These are phyloP conservation scores for Pythium volutum DNA, from an alignment of 352 stramenopile species.

Conservation along the genomic window DNA sequence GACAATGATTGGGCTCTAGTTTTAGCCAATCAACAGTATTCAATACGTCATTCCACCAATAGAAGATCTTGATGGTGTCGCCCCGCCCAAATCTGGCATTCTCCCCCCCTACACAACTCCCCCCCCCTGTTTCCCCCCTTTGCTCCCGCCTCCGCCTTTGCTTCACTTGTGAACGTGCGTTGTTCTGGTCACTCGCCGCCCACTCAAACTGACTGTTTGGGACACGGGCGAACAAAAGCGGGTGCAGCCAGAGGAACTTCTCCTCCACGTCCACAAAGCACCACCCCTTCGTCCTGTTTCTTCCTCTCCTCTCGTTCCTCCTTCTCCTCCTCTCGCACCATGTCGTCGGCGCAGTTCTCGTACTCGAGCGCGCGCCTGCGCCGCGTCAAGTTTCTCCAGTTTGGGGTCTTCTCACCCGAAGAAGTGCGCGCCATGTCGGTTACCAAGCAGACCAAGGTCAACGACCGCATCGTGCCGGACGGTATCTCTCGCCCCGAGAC, in stretches of 20 bases:
- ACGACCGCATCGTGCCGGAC: slow-evolving; percentile 94
- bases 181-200: slow-evolving; percentile 44
- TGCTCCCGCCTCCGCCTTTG: slow-evolving; percentile 8
- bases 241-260: not conserved
- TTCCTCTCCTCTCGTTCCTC: not conserved
- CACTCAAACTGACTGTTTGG: slow-evolving; percentile 10
- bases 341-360: slow-evolving; percentile 92
- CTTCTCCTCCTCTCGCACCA: slow-evolving; percentile 15
- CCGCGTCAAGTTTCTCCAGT: slow-evolving; percentile 97
- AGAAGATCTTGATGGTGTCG: not conserved
- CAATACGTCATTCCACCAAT: not conserved
- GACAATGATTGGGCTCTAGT: not conserved
- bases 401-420: slow-evolving; percentile 97
- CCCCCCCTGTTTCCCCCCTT: slow-evolving; percentile 7
- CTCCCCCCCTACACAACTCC: slow-evolving; percentile 17
- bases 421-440: slow-evolving; percentile 97
- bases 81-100: not conserved
- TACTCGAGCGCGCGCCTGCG: slow-evolving; percentile 94
- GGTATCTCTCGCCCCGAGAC: slow-evolving; percentile 91
- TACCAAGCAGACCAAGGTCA: slow-evolving; percentile 91
- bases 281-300: not conserved
- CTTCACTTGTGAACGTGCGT: slow-evolving; percentile 70
- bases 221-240: slow-evolving; percentile 5
- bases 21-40: not conserved
- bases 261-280: not conserved